Evolutionary conservation across 208 protist species (phyloP).

Genomic region (Hexamita inflata): DNA sequence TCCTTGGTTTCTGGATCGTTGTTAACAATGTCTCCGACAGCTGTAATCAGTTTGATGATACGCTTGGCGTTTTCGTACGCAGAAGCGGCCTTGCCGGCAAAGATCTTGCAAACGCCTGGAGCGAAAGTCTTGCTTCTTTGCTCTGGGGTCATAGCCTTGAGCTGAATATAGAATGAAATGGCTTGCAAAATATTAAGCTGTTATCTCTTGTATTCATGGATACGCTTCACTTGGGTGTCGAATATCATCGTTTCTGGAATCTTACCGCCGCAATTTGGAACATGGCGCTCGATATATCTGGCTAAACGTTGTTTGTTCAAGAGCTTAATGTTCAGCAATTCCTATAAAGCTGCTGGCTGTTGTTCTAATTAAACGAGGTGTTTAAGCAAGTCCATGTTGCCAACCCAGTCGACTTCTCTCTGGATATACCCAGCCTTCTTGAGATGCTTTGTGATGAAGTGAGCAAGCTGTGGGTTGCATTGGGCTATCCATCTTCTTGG

Average conservation of each 20-base stretch:
- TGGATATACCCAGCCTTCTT: conserved; percentile 24
- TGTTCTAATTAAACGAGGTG: conserved; percentile 43
- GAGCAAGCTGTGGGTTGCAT: conserved; percentile 52
- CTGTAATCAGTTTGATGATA: conserved; percentile 66
- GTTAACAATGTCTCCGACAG: conserved; percentile 60
- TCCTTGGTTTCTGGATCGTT: conserved; percentile 50
- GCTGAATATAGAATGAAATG: conserved; percentile 52
- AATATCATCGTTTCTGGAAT: conserved; percentile 53
- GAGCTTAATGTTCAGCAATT: conserved; percentile 29
- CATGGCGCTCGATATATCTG: conserved; percentile 45
- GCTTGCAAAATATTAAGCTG: conserved; percentile 58
- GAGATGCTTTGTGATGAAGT: conserved; percentile 50
- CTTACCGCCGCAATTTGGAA: conserved; percentile 38
- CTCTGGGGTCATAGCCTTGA: conserved; percentile 48
- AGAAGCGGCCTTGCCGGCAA: conserved; percentile 65
- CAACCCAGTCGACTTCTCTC: conserved; percentile 45
- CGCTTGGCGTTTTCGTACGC: conserved; percentile 62
- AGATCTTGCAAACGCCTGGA: conserved; percentile 49
- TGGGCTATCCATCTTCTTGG: conserved; percentile 60
- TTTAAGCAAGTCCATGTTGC: conserved; percentile 48
- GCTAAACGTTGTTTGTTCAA: conserved; percentile 54
- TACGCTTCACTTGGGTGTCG: conserved; percentile 61
- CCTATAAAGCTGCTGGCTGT: conserved; percentile 28
- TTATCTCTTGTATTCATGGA: conserved; percentile 77
- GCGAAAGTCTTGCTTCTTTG: conserved; percentile 18